Conservation (phyloP, 495 filamentous ascomycete genomes). For the Hamigera avellanea region DNA sequence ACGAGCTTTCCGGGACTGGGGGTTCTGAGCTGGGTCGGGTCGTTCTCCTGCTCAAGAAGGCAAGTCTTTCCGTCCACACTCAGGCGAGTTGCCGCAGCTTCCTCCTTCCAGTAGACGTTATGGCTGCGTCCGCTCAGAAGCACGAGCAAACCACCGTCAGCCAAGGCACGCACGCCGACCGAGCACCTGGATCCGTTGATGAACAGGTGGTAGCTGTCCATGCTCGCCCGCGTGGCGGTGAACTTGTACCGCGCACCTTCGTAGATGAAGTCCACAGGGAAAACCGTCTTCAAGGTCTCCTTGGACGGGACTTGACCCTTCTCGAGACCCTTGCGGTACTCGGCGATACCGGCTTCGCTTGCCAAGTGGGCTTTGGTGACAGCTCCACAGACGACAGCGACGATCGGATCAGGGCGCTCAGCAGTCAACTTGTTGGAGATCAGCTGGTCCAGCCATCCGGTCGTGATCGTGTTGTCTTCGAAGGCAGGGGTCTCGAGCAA, state of each 20-base stretch:
- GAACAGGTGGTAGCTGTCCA: conserved; percentile 95
- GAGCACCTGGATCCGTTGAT: conserved; percentile 97
- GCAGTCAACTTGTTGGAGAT: conserved; percentile 97
- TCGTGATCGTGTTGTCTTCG: conserved; percentile 98
- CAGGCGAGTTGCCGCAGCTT: conserved; percentile 86
- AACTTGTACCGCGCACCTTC: conserved; percentile 95
- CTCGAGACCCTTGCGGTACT: conserved; percentile 83
- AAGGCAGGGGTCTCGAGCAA: conserved; percentile 96
- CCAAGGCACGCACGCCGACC: conserved; percentile 82
- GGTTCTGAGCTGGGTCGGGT: conserved; percentile 91
- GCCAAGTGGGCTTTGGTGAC: conserved; percentile 91
- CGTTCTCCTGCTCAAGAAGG: conserved; percentile 96
- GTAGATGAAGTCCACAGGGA: conserved; percentile 98
- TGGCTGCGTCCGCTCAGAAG: conserved; percentile 84
- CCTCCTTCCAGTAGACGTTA: conserved; percentile 99
- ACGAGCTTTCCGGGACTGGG: conserved; percentile 96
- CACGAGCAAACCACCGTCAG: conserved; percentile 90
- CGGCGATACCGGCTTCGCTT: conserved; percentile 74
- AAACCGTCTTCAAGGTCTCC: conserved; percentile 95
- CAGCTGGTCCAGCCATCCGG: conserved; percentile 96
- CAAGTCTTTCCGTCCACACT: conserved; percentile 98
- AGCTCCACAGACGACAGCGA: conserved; percentile 88
- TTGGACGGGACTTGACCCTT: conserved; percentile 95
- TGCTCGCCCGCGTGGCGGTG: conserved; percentile 84
- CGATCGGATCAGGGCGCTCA: conserved; percentile 83